Conservation (phyloP, 202 grass and related monocot species). For the Sporobolus alterniflorus region DNA sequence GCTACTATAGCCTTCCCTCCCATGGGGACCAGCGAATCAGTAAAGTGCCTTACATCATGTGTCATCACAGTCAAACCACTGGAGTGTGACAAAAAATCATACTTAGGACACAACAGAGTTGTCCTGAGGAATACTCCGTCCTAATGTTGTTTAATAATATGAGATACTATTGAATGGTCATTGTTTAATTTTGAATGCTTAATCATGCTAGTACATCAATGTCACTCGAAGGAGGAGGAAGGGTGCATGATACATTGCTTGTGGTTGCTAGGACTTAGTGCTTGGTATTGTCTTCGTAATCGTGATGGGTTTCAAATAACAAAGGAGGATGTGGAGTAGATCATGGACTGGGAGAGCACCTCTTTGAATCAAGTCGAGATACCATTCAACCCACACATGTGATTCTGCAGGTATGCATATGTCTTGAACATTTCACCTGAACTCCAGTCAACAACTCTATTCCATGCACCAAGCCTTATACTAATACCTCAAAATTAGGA, state of each 20-base stretch:
- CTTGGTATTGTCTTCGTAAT: neutral
- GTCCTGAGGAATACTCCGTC: neutral
- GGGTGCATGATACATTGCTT: neutral
- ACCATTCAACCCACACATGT: neutral
- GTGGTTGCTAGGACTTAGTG: neutral
- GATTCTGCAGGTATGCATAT: neutral
- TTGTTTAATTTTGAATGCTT: neutral
- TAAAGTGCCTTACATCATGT: neutral
- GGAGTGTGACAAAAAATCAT: too few relatives aligned
- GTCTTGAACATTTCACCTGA: neutral
- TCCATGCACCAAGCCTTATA: neutral
- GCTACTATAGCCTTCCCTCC: slow-evolving; percentile 53
- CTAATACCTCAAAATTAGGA: neutral
- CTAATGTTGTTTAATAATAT: neutral
- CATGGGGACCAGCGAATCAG: slow-evolving; percentile 47
- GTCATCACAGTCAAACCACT: neutral
- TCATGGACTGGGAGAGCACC: neutral
- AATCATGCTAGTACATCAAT: neutral
- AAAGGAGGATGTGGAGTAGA: slow-evolving; percentile 12
- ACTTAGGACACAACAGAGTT: neutral
- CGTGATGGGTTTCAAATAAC: neutral
- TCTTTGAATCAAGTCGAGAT: neutral
- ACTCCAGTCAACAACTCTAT: neutral
- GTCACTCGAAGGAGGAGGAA: neutral
- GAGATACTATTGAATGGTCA: neutral